phyloP scores from a whole-genome alignment of 345 rosid species.

The thale cress (Arabidopsis thaliana) region DNA sequence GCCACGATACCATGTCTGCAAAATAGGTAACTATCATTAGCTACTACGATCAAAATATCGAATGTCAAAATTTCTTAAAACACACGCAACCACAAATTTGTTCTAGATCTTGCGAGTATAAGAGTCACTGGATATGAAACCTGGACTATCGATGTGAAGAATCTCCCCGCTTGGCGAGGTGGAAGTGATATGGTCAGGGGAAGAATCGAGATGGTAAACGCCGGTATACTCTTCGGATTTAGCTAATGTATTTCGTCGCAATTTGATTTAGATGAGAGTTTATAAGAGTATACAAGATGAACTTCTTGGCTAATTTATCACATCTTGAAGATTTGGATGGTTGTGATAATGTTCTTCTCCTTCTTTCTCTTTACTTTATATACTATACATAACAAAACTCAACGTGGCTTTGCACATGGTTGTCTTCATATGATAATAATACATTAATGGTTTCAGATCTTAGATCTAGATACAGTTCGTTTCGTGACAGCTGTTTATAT shows the following conservation, averaged over 20 bases:
- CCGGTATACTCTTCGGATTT: neutral
- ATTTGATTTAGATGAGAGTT: neutral
- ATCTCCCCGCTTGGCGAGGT: conserved; percentile 3
- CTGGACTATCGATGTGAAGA: neutral
- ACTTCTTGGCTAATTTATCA: neutral
- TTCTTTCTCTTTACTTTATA: conserved; percentile 6
- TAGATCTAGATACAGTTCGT: conserved; percentile 1
- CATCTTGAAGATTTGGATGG: conserved; percentile 1
- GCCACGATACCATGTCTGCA: conserved; percentile 6
- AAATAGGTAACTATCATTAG: conserved; percentile 3
- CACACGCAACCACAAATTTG: neutral
- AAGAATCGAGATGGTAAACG: neutral
- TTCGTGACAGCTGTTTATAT: neutral
- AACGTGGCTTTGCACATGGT: conserved; percentile 3
- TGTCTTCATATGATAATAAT: neutral
- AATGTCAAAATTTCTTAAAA: neutral
- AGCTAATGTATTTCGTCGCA: neutral
- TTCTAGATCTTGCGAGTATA: neutral
- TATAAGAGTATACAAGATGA: neutral
- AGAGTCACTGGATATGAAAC: conserved; percentile 6
- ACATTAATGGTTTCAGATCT: neutral
- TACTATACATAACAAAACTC: neutral
- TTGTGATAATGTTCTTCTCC: conserved; percentile 2
- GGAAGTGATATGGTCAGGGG: neutral
- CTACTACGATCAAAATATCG: neutral